Percentiles rank a stretch among this genome's conserved stretches.
phyloP scores from a whole-genome alignment of 108 stramenopile genomes.

The Nitzschia putrida region DNA sequence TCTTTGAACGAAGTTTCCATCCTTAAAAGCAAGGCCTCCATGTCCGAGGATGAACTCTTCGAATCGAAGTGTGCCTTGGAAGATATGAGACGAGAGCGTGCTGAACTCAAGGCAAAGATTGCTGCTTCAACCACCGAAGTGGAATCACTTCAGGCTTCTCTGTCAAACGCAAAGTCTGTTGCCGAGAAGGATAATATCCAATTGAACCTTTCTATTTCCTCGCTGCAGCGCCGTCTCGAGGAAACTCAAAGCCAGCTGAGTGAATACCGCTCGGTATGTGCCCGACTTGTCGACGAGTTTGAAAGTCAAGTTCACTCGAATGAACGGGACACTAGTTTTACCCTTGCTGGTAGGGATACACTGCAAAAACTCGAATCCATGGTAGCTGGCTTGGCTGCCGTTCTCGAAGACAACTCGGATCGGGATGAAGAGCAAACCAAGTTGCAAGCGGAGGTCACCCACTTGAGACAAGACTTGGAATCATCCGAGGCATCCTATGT shows the following conservation, averaged over 20 bases:
- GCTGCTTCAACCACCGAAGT: conserved; percentile 13
- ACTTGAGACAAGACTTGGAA: neutral
- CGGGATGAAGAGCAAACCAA: neutral
- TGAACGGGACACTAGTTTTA: neutral
- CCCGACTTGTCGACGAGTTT: neutral
- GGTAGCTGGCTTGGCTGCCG: neutral
- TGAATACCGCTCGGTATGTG: neutral
- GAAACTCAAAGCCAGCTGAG: neutral
- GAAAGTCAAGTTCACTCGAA: neutral
- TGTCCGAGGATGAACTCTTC: conserved; percentile 23
- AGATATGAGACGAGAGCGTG: conserved; percentile 31
- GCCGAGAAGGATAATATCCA: neutral
- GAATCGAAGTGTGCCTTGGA: conserved; percentile 23
- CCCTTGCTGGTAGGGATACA: neutral
- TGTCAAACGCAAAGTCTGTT: conserved; percentile 1
- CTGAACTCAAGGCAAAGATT: conserved; percentile 29
- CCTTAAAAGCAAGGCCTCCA: conserved; percentile 7
- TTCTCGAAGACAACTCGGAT: neutral
- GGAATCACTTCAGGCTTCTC: conserved; percentile 11
- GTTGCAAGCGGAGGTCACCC: neutral
- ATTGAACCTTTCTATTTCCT: neutral
- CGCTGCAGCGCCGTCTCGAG: neutral
- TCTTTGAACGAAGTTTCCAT: neutral
- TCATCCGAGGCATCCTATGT: neutral
- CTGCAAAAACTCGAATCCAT: neutral